Base-by-base conservation (phyloP, 305 asterid genomes). In the Solanum hybrid region DNA sequence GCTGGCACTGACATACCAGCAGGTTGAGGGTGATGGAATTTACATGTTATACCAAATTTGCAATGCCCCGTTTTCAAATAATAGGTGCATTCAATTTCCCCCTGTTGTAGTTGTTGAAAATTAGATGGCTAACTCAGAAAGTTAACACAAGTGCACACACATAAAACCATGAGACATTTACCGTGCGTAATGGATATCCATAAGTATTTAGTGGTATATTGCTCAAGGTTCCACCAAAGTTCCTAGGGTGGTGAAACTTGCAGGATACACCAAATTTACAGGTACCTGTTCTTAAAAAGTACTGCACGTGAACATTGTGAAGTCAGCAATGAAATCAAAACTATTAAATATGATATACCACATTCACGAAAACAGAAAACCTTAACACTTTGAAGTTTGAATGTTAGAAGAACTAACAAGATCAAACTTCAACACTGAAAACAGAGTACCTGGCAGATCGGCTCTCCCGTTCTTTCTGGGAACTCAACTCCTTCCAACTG, bases 21-120 rank as follows among this genome's bases (percentile, higher is more conserved):
- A 88, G 96, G 94, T 89, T 94, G 96, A 94, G 98, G 98, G 91
- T 97, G 99, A 93, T 97, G 94, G 90, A 93, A 97, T 97, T 96
- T 97, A 96, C 99, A 97, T 10, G 97, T 93, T 89, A 91, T 88
- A 91, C 98, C 99, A 89, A 95, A 97, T 93, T 95, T 97, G 98
- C 99, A 97, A 92, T 92, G 98, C 98, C 98, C 99, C 98, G 96
- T 94, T 94, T 94, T 95, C 96, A 96, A 96, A 97, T 97, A 97
- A 91, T 96, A 95, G 98, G 99, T 94, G 98, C 99, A 97, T 92
- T 95, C 98, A 91, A 93, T 94, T 92, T 94, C 98, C 29, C 95
- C 98, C 98, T 97, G 96, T 91, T 36, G 85, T 29, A 87, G 93
- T 86, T 22, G 46, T 92, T 40, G 31, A 36, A 36, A 66, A 79